Conservation (phyloP, 768 basidiomycete species). For the Strobilomyces echinocephalus region DNA sequence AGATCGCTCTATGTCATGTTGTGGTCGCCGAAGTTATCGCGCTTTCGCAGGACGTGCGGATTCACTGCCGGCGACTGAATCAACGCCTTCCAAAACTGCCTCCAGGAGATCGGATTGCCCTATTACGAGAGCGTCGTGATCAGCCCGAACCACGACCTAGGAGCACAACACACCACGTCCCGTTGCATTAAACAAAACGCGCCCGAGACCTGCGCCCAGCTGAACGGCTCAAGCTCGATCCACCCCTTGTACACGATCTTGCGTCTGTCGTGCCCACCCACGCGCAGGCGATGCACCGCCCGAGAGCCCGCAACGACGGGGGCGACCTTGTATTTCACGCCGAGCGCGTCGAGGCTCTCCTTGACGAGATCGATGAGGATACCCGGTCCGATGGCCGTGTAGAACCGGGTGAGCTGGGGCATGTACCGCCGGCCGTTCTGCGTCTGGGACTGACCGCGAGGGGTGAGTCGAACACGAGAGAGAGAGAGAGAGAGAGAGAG, state of each 20-base stretch:
- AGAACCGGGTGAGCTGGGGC: conserved; percentile 79
- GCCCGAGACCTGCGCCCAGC: conserved; percentile 42
- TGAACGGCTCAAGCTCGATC: conserved; percentile 65
- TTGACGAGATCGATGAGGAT: conserved; percentile 51
- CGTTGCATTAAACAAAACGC: conserved; percentile 69
- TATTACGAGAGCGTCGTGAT: conserved; percentile 17
- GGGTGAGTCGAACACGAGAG: neutral
- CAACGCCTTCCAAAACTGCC: conserved; percentile 66
- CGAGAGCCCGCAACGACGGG: conserved; percentile 17
- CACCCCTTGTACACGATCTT: conserved; percentile 68
- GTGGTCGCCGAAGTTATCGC: neutral
- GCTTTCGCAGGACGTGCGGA: conserved; percentile 48
- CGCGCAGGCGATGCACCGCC: conserved; percentile 39
- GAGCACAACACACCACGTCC: conserved; percentile 48
- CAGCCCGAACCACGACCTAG: neutral
- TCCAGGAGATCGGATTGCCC: conserved; percentile 79
- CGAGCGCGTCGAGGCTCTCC: conserved; percentile 44
- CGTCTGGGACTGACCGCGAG: conserved; percentile 66
- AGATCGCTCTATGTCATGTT: neutral
- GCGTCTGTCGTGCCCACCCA: conserved; percentile 67
- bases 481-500: neutral
- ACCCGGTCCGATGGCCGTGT: conserved; percentile 52
- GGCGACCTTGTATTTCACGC: conserved; percentile 47
- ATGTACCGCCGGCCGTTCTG: conserved; percentile 68
- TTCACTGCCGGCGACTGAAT: conserved; percentile 48